Conservation (phyloP, 768 basidiomycete genomes). For the Lentinula edodes region DNA sequence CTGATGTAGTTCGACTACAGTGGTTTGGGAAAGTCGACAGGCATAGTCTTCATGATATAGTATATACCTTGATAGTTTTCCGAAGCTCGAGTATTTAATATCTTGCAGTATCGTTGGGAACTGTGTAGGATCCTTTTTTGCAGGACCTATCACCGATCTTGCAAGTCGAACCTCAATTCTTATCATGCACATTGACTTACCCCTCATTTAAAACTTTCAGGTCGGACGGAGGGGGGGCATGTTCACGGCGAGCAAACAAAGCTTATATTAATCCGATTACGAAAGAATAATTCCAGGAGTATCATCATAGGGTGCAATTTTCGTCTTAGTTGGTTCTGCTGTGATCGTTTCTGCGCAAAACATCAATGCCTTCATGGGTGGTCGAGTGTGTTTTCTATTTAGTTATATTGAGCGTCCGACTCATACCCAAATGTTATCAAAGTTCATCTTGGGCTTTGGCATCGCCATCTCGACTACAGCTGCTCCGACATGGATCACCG, state of each 20-base stretch:
- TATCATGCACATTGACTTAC: neutral
- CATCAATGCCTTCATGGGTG: slow-evolving; percentile 17
- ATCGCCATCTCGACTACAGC: slow-evolving; percentile 40
- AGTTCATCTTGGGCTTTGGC: slow-evolving; percentile 40
- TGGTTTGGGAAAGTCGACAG: slow-evolving; percentile 1
- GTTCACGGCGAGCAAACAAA: slow-evolving; percentile 23
- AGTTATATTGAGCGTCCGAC: neutral
- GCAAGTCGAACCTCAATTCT: slow-evolving; percentile 5
- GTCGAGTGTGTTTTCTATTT: slow-evolving; percentile 11
- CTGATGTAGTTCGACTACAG: neutral
- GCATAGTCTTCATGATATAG: slow-evolving; percentile 7
- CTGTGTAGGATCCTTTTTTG: slow-evolving; percentile 18
- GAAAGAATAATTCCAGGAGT: slow-evolving; percentile 7
- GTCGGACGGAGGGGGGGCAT: slow-evolving; percentile 18
- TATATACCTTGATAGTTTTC: neutral
- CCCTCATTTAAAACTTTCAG: neutral
- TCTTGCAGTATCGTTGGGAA: slow-evolving; percentile 17
- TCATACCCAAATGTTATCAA: slow-evolving; percentile 4
- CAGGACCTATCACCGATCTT: slow-evolving; percentile 17
- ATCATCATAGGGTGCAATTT: slow-evolving; percentile 20
- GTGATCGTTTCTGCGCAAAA: slow-evolving; percentile 20
- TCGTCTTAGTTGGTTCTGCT: slow-evolving; percentile 20
- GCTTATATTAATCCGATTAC: slow-evolving; percentile 14
- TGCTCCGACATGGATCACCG: slow-evolving; percentile 44
- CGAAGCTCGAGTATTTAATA: neutral